Conservation (phyloP, 2,329 filamentous ascomycete genomes). For the Dactylonectria estremocensis region DNA sequence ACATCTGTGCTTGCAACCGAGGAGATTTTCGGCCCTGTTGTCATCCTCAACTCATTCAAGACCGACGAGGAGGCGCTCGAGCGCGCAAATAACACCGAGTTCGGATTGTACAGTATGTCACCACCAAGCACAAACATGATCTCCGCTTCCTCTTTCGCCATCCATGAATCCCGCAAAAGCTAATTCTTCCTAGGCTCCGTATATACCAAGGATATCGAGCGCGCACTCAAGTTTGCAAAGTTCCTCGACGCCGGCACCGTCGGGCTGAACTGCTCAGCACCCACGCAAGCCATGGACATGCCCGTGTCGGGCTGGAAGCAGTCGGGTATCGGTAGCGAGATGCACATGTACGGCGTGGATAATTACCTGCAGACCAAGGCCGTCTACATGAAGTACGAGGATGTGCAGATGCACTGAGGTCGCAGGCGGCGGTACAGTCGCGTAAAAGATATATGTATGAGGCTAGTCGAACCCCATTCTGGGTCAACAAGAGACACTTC, state of each 20-base stretch:
- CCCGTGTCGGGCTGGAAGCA: not conserved
- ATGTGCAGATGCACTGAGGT: not conserved
- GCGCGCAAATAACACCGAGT: conserved; percentile 64
- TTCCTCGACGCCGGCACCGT: conserved; percentile 67
- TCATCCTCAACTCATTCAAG: conserved; percentile 60
- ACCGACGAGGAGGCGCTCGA: conserved; percentile 63
- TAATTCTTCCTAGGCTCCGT: conserved; percentile 58
- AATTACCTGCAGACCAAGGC: not conserved
- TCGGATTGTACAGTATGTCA: conserved; percentile 59
- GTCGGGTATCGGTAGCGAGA: not conserved
- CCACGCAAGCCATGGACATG: not conserved
- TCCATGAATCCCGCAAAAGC: not conserved
- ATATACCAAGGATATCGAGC: conserved; percentile 64
- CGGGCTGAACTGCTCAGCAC: conserved; percentile 60
- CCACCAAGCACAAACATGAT: not conserved
- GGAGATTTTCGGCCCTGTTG: conserved; percentile 54
- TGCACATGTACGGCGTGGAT: not conserved
- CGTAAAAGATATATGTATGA: not conserved
- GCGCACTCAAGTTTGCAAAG: conserved; percentile 62
- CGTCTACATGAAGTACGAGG: not conserved
- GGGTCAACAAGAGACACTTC: not conserved
- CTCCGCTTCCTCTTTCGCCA: not conserved
- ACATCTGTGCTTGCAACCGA: conserved; percentile 38
- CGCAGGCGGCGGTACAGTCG: not conserved
- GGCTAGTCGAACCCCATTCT: not conserved